These are phyloP conservation scores for Platismatia glauca DNA, from an alignment of 495 filamentous ascomycete species.

Conservation along the genomic window DNA sequence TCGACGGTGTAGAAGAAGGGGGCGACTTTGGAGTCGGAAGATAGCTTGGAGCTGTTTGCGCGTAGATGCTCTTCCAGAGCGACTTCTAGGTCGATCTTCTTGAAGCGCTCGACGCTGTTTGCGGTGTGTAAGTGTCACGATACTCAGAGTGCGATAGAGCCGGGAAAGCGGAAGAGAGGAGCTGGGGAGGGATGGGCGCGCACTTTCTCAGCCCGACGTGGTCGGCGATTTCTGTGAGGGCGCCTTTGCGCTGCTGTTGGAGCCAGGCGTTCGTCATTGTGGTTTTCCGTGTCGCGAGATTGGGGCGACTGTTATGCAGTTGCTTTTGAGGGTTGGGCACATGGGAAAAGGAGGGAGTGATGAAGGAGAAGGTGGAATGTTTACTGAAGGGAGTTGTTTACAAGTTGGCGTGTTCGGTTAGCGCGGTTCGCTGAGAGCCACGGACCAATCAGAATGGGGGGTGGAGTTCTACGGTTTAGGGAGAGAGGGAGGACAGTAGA, in stretches of 20 bases:
- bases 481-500: too few species aligned
- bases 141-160: not conserved
- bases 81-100: constrained; percentile 74
- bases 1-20: constrained; percentile 67
- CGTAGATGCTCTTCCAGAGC: constrained; percentile 68
- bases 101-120: constrained; percentile 60
- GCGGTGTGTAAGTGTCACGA: too few species aligned
- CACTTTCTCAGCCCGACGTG: constrained; percentile 67
- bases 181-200: constrained; percentile 32
- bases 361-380: constrained; percentile 16
- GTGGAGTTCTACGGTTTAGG: not conserved
- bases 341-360: not conserved
- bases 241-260: constrained; percentile 72
- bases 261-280: constrained; percentile 54
- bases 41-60: constrained; percentile 49
- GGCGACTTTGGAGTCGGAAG: constrained; percentile 52
- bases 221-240: constrained; percentile 66
- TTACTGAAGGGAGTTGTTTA: constrained; percentile 23
- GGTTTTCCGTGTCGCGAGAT: constrained; percentile 32
- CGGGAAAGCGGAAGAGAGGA: not conserved
- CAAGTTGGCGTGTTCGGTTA: constrained; percentile 14
- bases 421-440: constrained; percentile 1
- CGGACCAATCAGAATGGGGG: not conserved
- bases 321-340: constrained; percentile 2
- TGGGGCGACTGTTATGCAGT: constrained; percentile 38